These are phyloP conservation scores for Lantana camara DNA, from an alignment of 257 asterid genomes.

Conservation along the genomic window DNA sequence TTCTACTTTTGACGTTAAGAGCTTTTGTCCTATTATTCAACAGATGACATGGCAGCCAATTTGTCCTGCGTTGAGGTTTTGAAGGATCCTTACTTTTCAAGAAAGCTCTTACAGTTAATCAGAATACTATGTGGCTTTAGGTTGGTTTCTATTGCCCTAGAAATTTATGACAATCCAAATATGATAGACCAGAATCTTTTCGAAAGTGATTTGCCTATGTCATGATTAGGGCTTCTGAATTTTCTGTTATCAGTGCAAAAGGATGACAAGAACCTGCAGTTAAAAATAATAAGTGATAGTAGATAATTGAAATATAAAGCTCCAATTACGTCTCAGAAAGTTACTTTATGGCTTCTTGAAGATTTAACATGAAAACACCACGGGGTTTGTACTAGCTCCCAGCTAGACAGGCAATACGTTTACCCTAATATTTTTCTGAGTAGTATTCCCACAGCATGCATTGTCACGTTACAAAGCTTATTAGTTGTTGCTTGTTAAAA, in stretches of 20 bases:
- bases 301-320: background rate
- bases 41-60: constrained; percentile 69
- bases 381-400: constrained; percentile 10
- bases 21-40: constrained; percentile 29
- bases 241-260: constrained; percentile 17
- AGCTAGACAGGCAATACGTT: background rate
- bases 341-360: background rate
- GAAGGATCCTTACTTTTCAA: constrained; percentile 83
- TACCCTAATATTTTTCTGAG: background rate
- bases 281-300: constrained; percentile 5
- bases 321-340: background rate
- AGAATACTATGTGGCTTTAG: constrained; percentile 70
- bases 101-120: constrained; percentile 76
- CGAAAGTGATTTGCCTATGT: constrained; percentile 12
- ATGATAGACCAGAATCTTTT: background rate
- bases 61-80: constrained; percentile 60
- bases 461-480: constrained; percentile 2
- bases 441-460: background rate
- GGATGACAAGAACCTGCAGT: constrained; percentile 3
- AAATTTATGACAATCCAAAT: constrained; percentile 6
- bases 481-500: background rate
- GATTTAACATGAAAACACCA: background rate
- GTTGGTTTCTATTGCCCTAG: constrained; percentile 44
- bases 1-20: constrained; percentile 5
- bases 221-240: constrained; percentile 11